Evolutionary conservation across 108 stramenopile genomes (phyloP), one percentile per base, ranked within the genome.

Genomic region (Skeletonema grethae): DNA sequence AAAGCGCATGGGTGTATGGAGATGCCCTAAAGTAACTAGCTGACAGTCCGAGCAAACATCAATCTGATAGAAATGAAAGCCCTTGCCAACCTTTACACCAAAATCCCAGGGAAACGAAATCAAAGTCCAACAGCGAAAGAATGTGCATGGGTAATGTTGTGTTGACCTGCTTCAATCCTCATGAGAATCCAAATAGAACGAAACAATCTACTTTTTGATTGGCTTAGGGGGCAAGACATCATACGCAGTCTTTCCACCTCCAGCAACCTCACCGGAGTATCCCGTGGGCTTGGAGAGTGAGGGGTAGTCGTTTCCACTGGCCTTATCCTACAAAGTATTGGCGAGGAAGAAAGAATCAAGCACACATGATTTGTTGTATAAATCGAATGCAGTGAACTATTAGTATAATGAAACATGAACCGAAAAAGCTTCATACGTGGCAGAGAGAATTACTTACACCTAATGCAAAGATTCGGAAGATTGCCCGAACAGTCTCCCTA

Each of bases 271-370:
- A n/a, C 92, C 92, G 53, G 77, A 74, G 73, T 82, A 93, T 50
- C 92, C 92, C 48, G 75, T 87, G 15, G 92, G 86, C 67, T 72
- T 73, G 16, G 77, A 72, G 22, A 89, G 77, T 9, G 86, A 73
- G 15, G 91, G 91, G 50, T 92, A 92, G 65, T 92, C 82, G 68
- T 90, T 88, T 20, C 86, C 88, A 75, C 82, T 84, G 8, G 92
- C 88, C 81, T 90, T 90, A 80, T 84, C 84, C 80, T 74, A 38
- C 57, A 48, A 4, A 48, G 2, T 30, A 22, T 29, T 35, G 38
- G 29, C 32, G 60, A 72, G 20, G 11, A 67, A 60, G 11, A 9
- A 69, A 12, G 30, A 18, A 20, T 18, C 20, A 48, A 22, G 29
- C 30, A 43, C 35, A 48, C 30, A 29, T 15, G n/a, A 53, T 53